Percentiles rank a stretch among this genome's conserved stretches.
Conservation (phyloP, 1,284 basidiomycete genomes). For the Ustilago nuda region DNA sequence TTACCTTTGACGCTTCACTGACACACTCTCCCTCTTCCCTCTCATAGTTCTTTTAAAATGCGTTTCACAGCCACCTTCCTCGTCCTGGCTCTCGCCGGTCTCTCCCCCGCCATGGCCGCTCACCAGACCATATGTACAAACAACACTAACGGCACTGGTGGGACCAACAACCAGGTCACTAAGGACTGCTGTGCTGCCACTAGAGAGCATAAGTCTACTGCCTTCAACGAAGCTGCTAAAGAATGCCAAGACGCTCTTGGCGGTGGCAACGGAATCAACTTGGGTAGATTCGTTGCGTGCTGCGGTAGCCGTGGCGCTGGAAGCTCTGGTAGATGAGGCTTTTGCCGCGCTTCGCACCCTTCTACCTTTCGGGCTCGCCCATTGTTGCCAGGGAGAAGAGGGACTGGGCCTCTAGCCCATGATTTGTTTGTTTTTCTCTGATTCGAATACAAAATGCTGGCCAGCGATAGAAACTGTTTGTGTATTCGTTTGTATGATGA, state of each 20-base stretch:
- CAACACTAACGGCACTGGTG: conserved; percentile 2
- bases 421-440: too few species aligned
- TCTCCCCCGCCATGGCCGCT: conserved; percentile 1
- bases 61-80: background rate
- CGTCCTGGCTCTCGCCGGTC: background rate
- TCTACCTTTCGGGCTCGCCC: background rate
- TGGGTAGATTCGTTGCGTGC: conserved; percentile 2
- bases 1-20: too few species aligned
- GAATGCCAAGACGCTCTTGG: conserved; percentile 13
- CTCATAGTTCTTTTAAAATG: background rate
- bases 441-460: too few species aligned
- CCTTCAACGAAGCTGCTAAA: conserved; percentile 9
- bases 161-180: conserved; percentile 8
- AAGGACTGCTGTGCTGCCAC: conserved; percentile 33
- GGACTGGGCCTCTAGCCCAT: too few species aligned
- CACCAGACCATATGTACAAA: conserved; percentile 10
- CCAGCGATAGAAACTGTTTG: too few species aligned
- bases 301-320: conserved; percentile 10
- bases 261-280: conserved; percentile 14
- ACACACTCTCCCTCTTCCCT: too few species aligned
- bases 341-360: background rate
- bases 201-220: background rate
- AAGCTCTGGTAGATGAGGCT: background rate
- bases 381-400: background rate
- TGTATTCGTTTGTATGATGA: too few species aligned